A percentile compares a stretch with the other conserved stretches of the same genome.
Evolutionary conservation across 495 filamentous ascomycete species (phyloP).

Genomic region (Aspergillus homomorphus): DNA sequence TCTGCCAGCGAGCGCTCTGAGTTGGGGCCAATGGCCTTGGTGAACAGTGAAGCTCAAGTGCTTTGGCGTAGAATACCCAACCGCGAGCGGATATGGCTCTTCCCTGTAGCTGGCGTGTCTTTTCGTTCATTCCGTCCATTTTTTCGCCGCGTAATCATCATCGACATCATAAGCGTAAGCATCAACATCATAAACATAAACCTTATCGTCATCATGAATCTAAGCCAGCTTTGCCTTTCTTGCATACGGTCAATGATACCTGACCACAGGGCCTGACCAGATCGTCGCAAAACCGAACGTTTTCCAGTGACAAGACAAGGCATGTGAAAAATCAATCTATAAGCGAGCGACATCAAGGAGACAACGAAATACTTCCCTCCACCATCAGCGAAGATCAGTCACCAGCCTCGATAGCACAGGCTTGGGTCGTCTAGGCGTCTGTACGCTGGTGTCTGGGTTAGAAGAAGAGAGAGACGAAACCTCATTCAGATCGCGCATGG

Average conservation of each 20-base stretch:
- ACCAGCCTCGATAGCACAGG: slow-evolving; percentile 41
- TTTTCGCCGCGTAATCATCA: background rate
- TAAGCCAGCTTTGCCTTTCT: background rate
- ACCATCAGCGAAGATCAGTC: slow-evolving; percentile 33
- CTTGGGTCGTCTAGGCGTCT: slow-evolving; percentile 28
- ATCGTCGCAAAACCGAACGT: background rate
- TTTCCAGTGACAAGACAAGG: background rate
- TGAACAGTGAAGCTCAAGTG: background rate
- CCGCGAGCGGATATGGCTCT: background rate
- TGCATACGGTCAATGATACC: background rate
- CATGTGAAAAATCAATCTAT: background rate
- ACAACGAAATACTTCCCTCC: slow-evolving; percentile 3
- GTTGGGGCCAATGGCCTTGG: background rate
- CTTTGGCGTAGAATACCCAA: background rate
- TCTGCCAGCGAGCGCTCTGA: background rate
- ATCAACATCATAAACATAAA: background rate
- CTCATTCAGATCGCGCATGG: background rate
- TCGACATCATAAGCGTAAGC: background rate
- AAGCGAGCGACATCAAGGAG: background rate
- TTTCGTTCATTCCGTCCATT: background rate
- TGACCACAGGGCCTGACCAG: background rate
- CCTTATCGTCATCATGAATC: background rate
- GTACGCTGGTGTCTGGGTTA: background rate
- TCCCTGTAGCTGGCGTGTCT: background rate
- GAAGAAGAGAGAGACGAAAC: background rate